Base-by-base conservation (phyloP, 352 stramenopile genomes). In the Phytophthora podocarpi region DNA sequence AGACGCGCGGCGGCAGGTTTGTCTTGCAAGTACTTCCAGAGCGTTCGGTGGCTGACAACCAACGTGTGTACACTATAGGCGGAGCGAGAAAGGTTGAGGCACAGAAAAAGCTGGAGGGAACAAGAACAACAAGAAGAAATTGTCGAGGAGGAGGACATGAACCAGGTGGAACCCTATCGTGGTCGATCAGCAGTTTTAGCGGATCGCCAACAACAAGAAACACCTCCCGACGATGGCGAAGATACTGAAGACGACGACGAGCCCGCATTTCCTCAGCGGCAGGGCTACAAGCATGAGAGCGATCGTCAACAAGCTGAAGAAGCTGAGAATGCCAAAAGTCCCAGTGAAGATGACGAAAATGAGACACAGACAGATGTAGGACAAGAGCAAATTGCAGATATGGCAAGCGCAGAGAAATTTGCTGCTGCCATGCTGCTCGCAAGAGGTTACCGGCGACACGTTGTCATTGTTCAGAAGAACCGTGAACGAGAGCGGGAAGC, bases 1-100 rank as follows among this genome's bases (percentile, higher is more conserved):
- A 41, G 61, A 76, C 13, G 76, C 71, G 6, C 49, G 76, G 37
- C 57, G 42, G 13, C 66, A 82, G 68, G 74, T 88, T 43, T 31
- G 56, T 34, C n/a, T 4, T 34, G 27, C 10, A 13, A 7, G 12
- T 39, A 30, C 13, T 16, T 26, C 15, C 12, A 43, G 35, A 16
- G 20, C 24, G 12, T 36, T 24, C 15, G 32, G 10, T 27, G 27
- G 31, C 27, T 53, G 28, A 58, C 23, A 5, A 3, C 7, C 3
- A 16, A 8, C 30, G n/a, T 39, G 30, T 57, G 21, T 16, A 76
- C n/a, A n/a, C n/a, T n/a, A n/a, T n/a, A n/a, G 64, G 64, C 59
- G 16, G 67, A 72, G 41, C 26, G 45, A 41, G 60, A 67, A 32
- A 47, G 41, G n/a, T 30, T 66, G 24, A 45, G 42, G 6, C 34